These are phyloP conservation scores for Euphorbia celastroides DNA, from an alignment of 441 rosid species.

Conservation along the genomic window DNA sequence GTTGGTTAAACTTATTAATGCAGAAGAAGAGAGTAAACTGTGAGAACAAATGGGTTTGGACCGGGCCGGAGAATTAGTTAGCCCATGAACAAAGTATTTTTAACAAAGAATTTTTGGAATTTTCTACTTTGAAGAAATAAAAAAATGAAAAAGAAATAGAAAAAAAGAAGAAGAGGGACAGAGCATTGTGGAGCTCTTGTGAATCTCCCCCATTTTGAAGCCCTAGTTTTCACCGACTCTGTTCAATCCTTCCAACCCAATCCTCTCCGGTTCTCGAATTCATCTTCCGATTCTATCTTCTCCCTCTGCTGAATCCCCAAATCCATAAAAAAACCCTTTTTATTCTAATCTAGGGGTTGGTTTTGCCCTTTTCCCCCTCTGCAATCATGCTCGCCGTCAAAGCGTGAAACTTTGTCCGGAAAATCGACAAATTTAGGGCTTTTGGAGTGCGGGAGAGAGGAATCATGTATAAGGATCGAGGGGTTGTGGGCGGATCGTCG, in stretches of 20 bases:
- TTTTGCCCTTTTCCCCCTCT: background rate
- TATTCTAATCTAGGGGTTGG: slow-evolving; percentile 21
- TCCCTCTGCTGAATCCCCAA: background rate
- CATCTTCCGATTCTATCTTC: background rate
- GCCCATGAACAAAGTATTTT: no score
- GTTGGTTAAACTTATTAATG: no score
- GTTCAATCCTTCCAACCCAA: slow-evolving; percentile 1
- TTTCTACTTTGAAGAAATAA: background rate
- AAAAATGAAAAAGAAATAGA: background rate
- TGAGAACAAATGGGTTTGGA: no score
- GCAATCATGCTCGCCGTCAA: background rate
- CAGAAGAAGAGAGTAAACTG: no score
- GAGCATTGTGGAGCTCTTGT: slow-evolving; percentile 26
- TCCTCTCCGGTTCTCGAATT: background rate
- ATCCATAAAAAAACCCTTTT: slow-evolving; percentile 1
- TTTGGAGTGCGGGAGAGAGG: background rate
- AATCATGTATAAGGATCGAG: slow-evolving; percentile 58
- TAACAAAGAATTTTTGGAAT: no score
- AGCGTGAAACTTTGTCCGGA: slow-evolving; percentile 13
- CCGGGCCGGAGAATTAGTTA: no score
- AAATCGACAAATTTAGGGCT: background rate
- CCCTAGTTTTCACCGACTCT: slow-evolving; percentile 47
- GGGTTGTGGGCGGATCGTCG: slow-evolving; percentile 49
- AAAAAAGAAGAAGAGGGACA: slow-evolving; percentile 18
- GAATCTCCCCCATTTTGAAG: slow-evolving; percentile 18